Evolutionary conservation across 768 basidiomycete species (phyloP).

Genomic region (Boletus rubropictus): DNA sequence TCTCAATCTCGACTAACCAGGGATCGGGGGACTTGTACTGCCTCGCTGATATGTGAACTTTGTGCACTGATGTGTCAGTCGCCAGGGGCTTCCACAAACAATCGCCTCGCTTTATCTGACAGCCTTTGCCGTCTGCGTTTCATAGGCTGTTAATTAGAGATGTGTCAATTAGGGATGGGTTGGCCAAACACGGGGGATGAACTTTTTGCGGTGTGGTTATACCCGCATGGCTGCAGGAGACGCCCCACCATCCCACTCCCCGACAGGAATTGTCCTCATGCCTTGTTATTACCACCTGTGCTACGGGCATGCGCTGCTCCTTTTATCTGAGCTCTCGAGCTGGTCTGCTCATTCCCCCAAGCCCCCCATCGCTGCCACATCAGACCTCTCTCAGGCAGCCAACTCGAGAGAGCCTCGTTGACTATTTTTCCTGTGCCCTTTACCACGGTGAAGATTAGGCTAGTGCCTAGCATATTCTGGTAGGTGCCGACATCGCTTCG

Average conservation of each 20-base stretch:
- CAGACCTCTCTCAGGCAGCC: constrained; percentile 1
- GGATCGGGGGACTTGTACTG: constrained; percentile 18
- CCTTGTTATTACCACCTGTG: constrained; percentile 17
- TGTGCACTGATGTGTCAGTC: constrained; percentile 23
- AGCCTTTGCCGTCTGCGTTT: constrained; percentile 24
- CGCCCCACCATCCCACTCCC: constrained; percentile 18
- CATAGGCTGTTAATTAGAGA: constrained; percentile 28
- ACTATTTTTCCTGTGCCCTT: constrained; percentile 16
- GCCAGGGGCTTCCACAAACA: constrained; percentile 16
- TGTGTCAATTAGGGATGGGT: constrained; percentile 26
- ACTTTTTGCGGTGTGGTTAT: constrained; percentile 22
- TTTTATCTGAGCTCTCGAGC: constrained; percentile 25
- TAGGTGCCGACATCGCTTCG: constrained; percentile 14
- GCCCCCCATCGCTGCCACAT: constrained; percentile 4
- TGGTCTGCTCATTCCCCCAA: constrained; percentile 4
- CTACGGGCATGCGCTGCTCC: constrained; percentile 22
- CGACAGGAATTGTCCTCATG: constrained; percentile 27
- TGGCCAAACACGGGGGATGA: constrained; percentile 27
- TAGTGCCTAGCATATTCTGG: constrained; percentile 13
- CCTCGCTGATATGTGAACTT: constrained; percentile 24
- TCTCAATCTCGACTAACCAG: constrained; percentile 14
- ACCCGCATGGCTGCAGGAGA: constrained; percentile 17
- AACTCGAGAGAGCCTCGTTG: constrained; percentile 1
- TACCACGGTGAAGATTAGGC: constrained; percentile 28
- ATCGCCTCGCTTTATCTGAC: constrained; percentile 20